phyloP scores from a whole-genome alignment of 208 protist species.

The Jaenimonas drosophilae region DNA sequence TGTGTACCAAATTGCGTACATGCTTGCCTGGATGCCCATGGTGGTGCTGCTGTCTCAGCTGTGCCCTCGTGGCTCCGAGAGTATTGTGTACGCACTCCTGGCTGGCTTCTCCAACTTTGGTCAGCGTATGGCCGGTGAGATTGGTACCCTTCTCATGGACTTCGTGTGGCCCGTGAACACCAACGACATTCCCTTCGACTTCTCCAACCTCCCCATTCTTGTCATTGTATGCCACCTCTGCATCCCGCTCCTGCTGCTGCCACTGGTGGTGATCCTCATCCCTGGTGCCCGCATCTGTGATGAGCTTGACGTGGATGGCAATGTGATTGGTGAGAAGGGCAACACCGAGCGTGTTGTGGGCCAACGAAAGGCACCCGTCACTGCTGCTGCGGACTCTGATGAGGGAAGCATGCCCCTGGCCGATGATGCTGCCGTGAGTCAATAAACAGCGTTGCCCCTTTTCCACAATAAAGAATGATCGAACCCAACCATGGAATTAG shows the following conservation, averaged over 20 bases:
- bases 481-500: too few relatives aligned
- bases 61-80: slow-evolving; percentile 42
- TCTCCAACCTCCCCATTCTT: slow-evolving; percentile 38
- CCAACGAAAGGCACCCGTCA: too few relatives aligned
- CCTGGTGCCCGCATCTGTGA: slow-evolving; percentile 42
- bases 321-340: slow-evolving; percentile 12
- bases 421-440: too few relatives aligned
- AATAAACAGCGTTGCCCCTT: too few relatives aligned
- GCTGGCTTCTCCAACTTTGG: slow-evolving; percentile 34
- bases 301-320: slow-evolving; percentile 32
- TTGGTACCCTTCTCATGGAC: slow-evolving; percentile 46
- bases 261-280: slow-evolving; percentile 48
- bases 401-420: too few relatives aligned
- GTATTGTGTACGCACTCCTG: slow-evolving; percentile 34
- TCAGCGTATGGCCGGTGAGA: slow-evolving; percentile 18
- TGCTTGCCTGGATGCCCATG: slow-evolving; percentile 43
- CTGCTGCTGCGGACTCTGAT: background rate
- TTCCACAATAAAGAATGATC: too few relatives aligned
- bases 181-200: slow-evolving; percentile 34
- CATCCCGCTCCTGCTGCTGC: slow-evolving; percentile 40
- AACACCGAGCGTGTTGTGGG: too few relatives aligned
- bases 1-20: slow-evolving; percentile 25
- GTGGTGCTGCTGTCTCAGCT: slow-evolving; percentile 39
- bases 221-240: slow-evolving; percentile 43
- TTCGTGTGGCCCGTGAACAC: slow-evolving; percentile 27